These are phyloP conservation scores for Corymbia calophylla DNA, from an alignment of 441 rosid genomes.

Conservation along the genomic window DNA sequence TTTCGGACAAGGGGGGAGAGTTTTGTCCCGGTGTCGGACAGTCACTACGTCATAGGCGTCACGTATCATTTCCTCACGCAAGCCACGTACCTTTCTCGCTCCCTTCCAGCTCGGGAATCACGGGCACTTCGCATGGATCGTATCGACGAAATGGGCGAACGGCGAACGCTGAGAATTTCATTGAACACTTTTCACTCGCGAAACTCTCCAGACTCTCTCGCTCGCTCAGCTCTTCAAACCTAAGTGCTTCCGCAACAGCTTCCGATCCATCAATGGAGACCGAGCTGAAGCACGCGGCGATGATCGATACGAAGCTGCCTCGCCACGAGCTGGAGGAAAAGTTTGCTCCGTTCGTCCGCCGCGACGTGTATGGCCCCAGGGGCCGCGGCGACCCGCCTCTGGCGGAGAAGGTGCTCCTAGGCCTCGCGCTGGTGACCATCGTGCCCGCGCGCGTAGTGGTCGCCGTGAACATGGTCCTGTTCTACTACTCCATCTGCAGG, in stretches of 20 bases:
- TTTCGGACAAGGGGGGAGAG: neutral
- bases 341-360: neutral
- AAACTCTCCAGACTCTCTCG: neutral
- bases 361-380: neutral
- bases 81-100: neutral
- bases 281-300: neutral
- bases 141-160: neutral
- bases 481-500: conserved; percentile 2
- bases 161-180: neutral
- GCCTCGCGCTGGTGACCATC: neutral
- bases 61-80: neutral
- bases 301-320: neutral
- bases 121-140: neutral
- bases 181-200: neutral
- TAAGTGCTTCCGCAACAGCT: neutral
- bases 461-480: neutral
- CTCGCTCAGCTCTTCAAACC: neutral
- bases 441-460: neutral
- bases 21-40: neutral
- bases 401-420: conserved; percentile 3
- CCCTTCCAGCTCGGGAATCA: neutral
- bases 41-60: neutral
- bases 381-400: neutral
- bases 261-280: neutral
- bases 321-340: neutral